Evolutionary conservation across 257 asterid genomes (phyloP), one percentile per base, ranked within the genome.

Genomic region (Catharanthus roseus): DNA sequence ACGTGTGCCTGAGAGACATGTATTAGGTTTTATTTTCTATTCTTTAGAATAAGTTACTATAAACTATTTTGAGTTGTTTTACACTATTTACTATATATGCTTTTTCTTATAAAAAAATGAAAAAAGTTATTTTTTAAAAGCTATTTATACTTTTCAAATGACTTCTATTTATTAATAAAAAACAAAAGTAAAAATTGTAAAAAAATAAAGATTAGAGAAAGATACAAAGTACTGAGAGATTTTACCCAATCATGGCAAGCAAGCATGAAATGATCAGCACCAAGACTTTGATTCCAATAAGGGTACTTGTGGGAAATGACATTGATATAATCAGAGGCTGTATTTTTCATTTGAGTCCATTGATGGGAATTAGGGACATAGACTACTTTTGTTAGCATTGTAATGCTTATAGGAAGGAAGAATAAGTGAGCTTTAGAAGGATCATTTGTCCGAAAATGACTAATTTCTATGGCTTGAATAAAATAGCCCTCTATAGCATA

Each of bases 241-340:
- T 71, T 70, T 84, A 90, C 96, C 96, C 96, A 90, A 42, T 90
- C 96, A 67, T 90, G 96, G 68, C 95, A 90, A 16, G 95, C 96
- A 31, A 90, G 90, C 82, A 90, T 88, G 88, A 88, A 90, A 72
- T 90, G 97, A 49, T 90, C 97, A 1, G 91, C 91, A 10, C 89
- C 97, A 15, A 70, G 81, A 84, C 89, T 88, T 66, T 87, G 89
- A 72, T 88, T 90, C 97, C 97, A 90, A 6, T 72, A 86, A n/a
- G 93, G 93, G 68, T 90, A 76, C 7, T 86, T 88, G 5, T 38
- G 29, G 2, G 79, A 54, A 69, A 82, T 65, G 16, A 82, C 55
- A 67, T 82, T 41, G 13, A 82, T 73, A 66, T 82, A 82, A 21
- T 78, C 83, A 9, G 50, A 41, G 64, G 77, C 77, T 3, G 79